Evolutionary conservation across 129 eudicot species (phyloP).

Genomic region (Chrysanthemum lavandulifolium): DNA sequence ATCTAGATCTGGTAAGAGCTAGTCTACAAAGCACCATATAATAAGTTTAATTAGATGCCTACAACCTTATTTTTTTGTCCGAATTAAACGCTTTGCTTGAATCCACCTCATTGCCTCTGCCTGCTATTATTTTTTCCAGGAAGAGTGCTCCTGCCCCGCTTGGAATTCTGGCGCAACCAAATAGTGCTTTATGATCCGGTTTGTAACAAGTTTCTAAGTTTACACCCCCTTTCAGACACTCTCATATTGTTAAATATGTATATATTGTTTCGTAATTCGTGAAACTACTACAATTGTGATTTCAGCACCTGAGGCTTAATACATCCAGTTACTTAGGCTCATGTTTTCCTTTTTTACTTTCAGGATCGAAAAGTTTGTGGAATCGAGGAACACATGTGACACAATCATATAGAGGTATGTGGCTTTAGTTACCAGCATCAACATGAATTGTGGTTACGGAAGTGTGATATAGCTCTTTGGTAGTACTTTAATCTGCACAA

Average conservation of each 20-base stretch:
- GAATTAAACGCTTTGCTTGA: too few species aligned
- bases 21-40: background rate
- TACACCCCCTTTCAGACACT: background rate
- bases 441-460: background rate
- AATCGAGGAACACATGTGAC: constrained; percentile 16
- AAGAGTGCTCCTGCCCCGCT: constrained; percentile 57
- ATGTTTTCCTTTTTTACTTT: constrained; percentile 1
- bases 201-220: constrained; percentile 24
- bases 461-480: background rate
- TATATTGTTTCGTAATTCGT: background rate
- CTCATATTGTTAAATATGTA: constrained; percentile 3
- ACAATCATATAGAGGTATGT: constrained; percentile 4
- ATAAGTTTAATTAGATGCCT: constrained; percentile 5
- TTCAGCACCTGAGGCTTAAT: background rate
- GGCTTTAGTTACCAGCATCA: constrained; percentile 5
- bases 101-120: constrained; percentile 1
- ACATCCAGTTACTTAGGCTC: background rate
- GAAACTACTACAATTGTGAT: background rate
- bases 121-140: constrained; percentile 43
- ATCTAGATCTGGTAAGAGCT: constrained; percentile 63
- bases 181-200: constrained; percentile 55
- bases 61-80: background rate
- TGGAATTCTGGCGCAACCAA: constrained; percentile 81
- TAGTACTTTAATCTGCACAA: background rate
- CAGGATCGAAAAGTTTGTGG: constrained; percentile 17